Evolutionary conservation across 306 rosid species (phyloP).

Genomic region (Cicer chorassanicum): DNA sequence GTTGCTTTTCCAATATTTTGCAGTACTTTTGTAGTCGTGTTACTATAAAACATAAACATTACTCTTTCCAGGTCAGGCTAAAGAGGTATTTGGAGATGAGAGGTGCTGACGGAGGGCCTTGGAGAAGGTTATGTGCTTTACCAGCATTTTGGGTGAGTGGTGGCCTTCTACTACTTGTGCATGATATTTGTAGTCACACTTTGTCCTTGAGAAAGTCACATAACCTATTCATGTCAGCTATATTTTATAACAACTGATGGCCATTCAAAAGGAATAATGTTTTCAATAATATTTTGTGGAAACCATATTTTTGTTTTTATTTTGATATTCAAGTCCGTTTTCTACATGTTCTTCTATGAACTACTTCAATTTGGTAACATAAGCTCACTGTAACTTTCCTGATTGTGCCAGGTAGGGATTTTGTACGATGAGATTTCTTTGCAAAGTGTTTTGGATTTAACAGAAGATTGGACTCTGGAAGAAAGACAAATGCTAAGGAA

Average conservation of each 20-base stretch:
- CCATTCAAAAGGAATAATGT: conserved; percentile 21
- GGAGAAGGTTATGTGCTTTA: conserved; percentile 98
- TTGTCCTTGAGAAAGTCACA: conserved; percentile 25
- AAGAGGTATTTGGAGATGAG: conserved; percentile 99
- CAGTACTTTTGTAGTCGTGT: conserved; percentile 37
- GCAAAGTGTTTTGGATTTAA: conserved; percentile 78
- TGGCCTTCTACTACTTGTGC: conserved; percentile 34
- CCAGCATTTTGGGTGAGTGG: conserved; percentile 94
- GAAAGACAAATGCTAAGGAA: conserved; percentile 92
- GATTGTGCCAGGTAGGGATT: conserved; percentile 81
- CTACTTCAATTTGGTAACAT: conserved; percentile 34
- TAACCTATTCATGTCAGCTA: conserved; percentile 6
- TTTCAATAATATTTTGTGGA: conserved; percentile 23
- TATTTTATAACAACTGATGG: conserved; percentile 20
- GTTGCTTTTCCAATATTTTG: conserved; percentile 42
- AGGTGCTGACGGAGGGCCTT: conserved; percentile 99
- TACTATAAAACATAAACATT: conserved; percentile 19
- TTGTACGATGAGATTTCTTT: conserved; percentile 84
- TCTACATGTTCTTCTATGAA: conserved; percentile 28
- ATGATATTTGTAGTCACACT: conserved; percentile 35
- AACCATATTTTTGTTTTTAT: conserved; percentile 19
- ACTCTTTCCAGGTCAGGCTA: conserved; percentile 80
- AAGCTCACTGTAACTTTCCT: conserved; percentile 44
- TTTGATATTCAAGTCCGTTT: conserved; percentile 13
- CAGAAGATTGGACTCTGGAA: conserved; percentile 88